These are phyloP conservation scores for Wickerhamomyces strasburgensis DNA, from an alignment of 805 yeast species.

Conservation along the genomic window DNA sequence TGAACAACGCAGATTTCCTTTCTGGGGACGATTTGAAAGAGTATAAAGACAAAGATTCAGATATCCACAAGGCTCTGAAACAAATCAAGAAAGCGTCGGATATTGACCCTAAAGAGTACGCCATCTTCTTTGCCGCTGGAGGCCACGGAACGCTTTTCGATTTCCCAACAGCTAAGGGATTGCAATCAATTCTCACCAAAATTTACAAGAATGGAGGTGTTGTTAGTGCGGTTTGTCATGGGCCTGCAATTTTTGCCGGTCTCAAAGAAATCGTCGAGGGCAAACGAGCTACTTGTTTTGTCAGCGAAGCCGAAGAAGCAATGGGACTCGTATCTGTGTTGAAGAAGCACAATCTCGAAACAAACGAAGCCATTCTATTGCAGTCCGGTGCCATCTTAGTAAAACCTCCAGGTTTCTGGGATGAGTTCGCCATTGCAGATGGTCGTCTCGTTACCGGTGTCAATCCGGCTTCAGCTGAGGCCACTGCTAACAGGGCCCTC, in stretches of 20 bases:
- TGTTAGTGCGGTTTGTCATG: slow-evolving; percentile 65
- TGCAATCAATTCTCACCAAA: slow-evolving; percentile 41
- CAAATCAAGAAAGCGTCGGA: slow-evolving; percentile 44
- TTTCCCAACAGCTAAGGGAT: slow-evolving; percentile 44
- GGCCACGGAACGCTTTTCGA: slow-evolving; percentile 64
- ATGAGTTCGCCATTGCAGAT: slow-evolving; percentile 44
- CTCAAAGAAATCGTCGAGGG: slow-evolving; percentile 47
- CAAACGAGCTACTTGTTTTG: slow-evolving; percentile 51
- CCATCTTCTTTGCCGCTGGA: slow-evolving; percentile 56
- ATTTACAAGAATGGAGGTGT: slow-evolving; percentile 50
- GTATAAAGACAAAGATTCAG: slow-evolving; percentile 35
- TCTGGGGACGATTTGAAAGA: slow-evolving; percentile 39
- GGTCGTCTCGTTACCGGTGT: slow-evolving; percentile 62
- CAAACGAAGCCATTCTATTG: slow-evolving; percentile 35
- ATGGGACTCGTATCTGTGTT: slow-evolving; percentile 2
- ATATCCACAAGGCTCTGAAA: slow-evolving; percentile 34
- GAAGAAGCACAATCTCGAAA: slow-evolving; percentile 23
- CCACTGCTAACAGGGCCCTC: slow-evolving; percentile 43
- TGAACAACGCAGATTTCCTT: slow-evolving; percentile 32
- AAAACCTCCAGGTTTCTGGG: slow-evolving; percentile 49
- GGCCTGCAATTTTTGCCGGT: slow-evolving; percentile 53
- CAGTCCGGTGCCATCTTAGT: slow-evolving; percentile 39
- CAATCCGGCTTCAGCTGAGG: slow-evolving; percentile 53
- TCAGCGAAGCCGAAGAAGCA: slow-evolving; percentile 50
- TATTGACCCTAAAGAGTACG: slow-evolving; percentile 43